Base-by-base conservation (phyloP, 352 stramenopile genomes). In the Globisporangium viniferum region DNA sequence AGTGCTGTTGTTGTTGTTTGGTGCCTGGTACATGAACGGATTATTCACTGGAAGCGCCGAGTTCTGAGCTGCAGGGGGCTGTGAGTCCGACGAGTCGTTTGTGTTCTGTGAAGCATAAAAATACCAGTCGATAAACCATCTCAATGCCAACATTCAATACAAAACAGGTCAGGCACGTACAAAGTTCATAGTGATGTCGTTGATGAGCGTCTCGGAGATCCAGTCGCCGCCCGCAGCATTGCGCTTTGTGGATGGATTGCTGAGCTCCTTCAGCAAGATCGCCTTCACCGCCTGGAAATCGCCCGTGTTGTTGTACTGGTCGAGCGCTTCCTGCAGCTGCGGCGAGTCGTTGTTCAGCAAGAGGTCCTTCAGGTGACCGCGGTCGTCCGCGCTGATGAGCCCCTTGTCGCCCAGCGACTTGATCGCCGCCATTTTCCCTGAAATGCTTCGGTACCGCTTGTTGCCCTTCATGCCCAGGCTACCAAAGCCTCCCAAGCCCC, bases 401-500 rank as follows among this genome's bases (percentile, higher is more conserved):
- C 86, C 86, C 35, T 90, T 90, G 65, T 92, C 83, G 3, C 82
- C 76, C 3, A 93, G 66, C 61, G 82, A 86, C 69, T 93, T 93
- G 72, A 93, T 93, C 18, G 84, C 86, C 62, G 84, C 86, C 86
- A 93, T 93, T 59, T 93, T 93, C 39, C 86, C 72, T 1, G 81
- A 90, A 59, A 92, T 90, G 64, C 85, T 93, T 48, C 85, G 82
- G 61, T 88, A 88, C 20, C 85, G 82, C 61, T 93, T 93, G 71
- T 69, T 88, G 55, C 77, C 79, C 68, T 89, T 91, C 72, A 87
- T 91, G 20, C 78, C 74, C 36, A 62, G 27, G 29, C 67, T 75
- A 20, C 64, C 70, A 15, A 66, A 59, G 27, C 72, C 62, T 46
- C 79, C 73, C 18, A 82, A 60, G 12, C 66, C 61, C 10, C 68